Evolutionary conservation across 805 yeast genomes (phyloP), one percentile per base, ranked within the genome.

Genomic region (Debaryomyces prosopidis): DNA sequence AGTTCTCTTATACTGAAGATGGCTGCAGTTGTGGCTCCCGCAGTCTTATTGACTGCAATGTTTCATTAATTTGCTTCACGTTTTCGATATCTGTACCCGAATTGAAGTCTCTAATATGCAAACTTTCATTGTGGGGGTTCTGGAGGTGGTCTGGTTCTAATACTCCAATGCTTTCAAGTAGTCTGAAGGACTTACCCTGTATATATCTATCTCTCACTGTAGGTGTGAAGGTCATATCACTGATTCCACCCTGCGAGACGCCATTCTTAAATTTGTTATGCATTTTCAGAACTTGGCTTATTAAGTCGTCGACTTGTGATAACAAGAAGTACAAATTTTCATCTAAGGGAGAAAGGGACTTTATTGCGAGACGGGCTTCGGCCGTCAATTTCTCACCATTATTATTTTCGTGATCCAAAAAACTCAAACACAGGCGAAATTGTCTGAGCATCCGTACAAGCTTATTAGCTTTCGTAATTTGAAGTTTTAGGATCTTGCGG

Each of bases 261-360:
- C 60, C 63, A 9, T 50, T 48, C 12, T 56, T 51, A 15, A 69
- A 43, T 59, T 62, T 62, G 26, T 43, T 43, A 34, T 61, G 56
- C 10, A 72, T 52, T 11, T 42, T 47, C n/a, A 53, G 58, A 1
- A 64, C 57, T 42, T 68, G 67, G 5, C 43, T 50, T 5, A 69
- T 57, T 46, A 71, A 61, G n/a, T 59, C 71, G 28, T 68, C 65
- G 6, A 72, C 73, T 51, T 78, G 80, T 16, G 65, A 62, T 7
- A 76, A 52, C 31, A 79, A 50, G 48, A 74, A 79, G 52, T 69
- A 66, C 10, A 79, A 54, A 5, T 76, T 72, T 45, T 79, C 82
- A 44, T 73, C 73, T 14, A 79, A 49, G 3, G 82, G 82, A 11
- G 72, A 62, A 18, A 77, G 55, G 6, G 68, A 52, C 39, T 62